A percentile compares a stretch with the other conserved stretches of the same genome.
Conservation (phyloP, 1,139 yeast genomes). For the Yamadazyma siamensis region DNA sequence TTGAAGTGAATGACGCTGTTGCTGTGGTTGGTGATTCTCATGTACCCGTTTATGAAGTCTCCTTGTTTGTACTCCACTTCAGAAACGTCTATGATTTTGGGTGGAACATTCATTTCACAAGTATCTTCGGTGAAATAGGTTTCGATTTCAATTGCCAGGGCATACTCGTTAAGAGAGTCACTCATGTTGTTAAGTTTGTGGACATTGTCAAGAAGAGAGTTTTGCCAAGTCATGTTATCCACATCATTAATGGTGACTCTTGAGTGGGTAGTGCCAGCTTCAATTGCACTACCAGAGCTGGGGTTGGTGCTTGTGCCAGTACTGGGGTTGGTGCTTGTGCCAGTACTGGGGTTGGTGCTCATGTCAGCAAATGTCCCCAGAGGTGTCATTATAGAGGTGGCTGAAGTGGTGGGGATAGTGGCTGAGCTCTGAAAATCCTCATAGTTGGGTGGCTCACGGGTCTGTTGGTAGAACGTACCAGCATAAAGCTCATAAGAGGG, state of each 20-base stretch:
- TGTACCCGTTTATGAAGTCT: constrained; percentile 38
- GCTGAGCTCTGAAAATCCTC: constrained; percentile 5
- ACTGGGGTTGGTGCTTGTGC: not conserved
- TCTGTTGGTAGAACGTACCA: constrained; percentile 5
- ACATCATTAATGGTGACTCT: constrained; percentile 26
- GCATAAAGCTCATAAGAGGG: constrained; percentile 26
- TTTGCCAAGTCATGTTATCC: constrained; percentile 28
- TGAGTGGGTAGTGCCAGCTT: not conserved
- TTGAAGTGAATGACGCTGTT: constrained; percentile 30
- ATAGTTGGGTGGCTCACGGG: constrained; percentile 15
- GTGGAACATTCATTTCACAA: constrained; percentile 25
- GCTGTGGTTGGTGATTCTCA: constrained; percentile 26
- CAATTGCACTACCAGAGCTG: not conserved
- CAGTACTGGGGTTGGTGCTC: not conserved
- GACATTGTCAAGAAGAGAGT: constrained; percentile 38
- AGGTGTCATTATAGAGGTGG: not conserved
- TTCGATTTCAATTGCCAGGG: constrained; percentile 26
- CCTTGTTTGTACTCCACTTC: constrained; percentile 39
- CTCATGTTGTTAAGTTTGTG: constrained; percentile 30
- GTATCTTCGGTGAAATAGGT: constrained; percentile 36
- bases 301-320: not conserved
- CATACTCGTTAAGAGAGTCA: constrained; percentile 21
- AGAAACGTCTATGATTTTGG: constrained; percentile 32
- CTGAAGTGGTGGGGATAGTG: not conserved
- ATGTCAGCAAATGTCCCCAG: not conserved